Percentiles rank a stretch among this genome's conserved stretches.
Conservation (phyloP, 2,329 filamentous ascomycete genomes). For the Aspergillus clavatus region DNA sequence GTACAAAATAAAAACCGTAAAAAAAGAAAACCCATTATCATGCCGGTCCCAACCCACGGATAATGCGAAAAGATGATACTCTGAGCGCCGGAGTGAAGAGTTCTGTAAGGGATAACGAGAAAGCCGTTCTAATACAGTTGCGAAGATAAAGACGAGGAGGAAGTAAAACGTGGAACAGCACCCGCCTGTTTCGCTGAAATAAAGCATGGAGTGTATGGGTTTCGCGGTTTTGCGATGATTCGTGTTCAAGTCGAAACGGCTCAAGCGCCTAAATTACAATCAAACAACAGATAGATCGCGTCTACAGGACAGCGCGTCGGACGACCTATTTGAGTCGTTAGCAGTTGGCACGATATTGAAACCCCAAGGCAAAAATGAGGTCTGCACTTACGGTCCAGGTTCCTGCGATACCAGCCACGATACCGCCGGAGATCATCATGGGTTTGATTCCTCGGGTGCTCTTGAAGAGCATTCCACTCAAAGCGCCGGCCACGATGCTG, state of each 20-base stretch:
- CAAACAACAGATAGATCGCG: slow-evolving; percentile 6
- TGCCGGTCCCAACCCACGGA: slow-evolving; percentile 38
- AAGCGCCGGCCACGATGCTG: slow-evolving; percentile 74
- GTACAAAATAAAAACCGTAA: slow-evolving; percentile 35
- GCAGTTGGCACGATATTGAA: not conserved
- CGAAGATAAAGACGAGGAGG: slow-evolving; percentile 24
- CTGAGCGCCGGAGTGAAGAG: slow-evolving; percentile 44
- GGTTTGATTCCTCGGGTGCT: slow-evolving; percentile 84
- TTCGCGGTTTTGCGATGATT: slow-evolving; percentile 17
- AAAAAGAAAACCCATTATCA: slow-evolving; percentile 38
- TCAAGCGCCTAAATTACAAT: slow-evolving; percentile 15
- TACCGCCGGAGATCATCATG: slow-evolving; percentile 89
- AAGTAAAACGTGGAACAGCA: slow-evolving; percentile 19
- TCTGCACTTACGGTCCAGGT: slow-evolving; percentile 77
- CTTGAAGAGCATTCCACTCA: slow-evolving; percentile 95
- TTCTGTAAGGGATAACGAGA: slow-evolving; percentile 23
- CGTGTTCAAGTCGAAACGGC: slow-evolving; percentile 13
- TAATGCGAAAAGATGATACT: slow-evolving; percentile 39
- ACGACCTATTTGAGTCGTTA: slow-evolving; percentile 40
- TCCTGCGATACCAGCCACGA: slow-evolving; percentile 81
- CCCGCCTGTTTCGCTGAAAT: slow-evolving; percentile 25
- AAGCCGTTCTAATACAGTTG: slow-evolving; percentile 39
- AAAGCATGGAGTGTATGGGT: slow-evolving; percentile 24
- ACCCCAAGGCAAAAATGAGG: slow-evolving; percentile 11
- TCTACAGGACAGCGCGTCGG: slow-evolving; percentile 49